Percentiles rank a stretch among this genome's conserved stretches.
Evolutionary conservation across 345 rosid species (phyloP).

Genomic region (Eucalyptus sp.): DNA sequence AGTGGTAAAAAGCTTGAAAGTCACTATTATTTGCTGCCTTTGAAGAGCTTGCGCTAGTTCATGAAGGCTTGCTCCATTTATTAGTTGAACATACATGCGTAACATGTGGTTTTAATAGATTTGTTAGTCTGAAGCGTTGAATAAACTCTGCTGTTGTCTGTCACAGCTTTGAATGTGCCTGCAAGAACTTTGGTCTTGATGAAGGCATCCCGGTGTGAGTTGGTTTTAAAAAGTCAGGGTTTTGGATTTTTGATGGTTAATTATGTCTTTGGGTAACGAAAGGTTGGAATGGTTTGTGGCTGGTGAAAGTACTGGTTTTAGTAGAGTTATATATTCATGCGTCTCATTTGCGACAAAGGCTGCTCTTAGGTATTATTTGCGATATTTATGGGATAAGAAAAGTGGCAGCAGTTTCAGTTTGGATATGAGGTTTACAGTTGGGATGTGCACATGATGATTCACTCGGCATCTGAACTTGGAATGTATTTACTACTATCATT

Average conservation of each 20-base stretch:
- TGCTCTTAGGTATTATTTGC: neutral
- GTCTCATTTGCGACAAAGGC: neutral
- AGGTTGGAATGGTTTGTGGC: neutral
- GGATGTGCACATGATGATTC: neutral
- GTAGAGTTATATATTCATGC: neutral
- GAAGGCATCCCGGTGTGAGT: slow-evolving; percentile 48
- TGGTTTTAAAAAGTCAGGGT: slow-evolving; percentile 15
- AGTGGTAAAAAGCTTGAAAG: neutral
- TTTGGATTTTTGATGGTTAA: slow-evolving; percentile 7
- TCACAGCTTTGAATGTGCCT: slow-evolving; percentile 55
- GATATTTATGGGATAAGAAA: neutral
- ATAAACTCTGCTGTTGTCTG: slow-evolving; percentile 35
- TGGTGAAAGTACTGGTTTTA: neutral
- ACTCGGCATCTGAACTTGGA: neutral
- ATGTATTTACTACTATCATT: neutral
- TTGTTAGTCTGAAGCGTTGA: slow-evolving; percentile 16
- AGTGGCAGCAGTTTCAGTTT: neutral
- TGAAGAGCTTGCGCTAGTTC: neutral
- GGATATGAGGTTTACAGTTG: neutral
- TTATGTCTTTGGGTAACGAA: slow-evolving; percentile 6
- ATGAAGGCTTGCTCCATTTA: neutral
- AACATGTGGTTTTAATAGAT: slow-evolving; percentile 18
- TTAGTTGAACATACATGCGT: neutral
- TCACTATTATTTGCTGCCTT: neutral
- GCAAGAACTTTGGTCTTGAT: slow-evolving; percentile 64